Evolutionary conservation across 1,284 basidiomycete genomes (phyloP).

Genomic region (Nidula niveotomentosa): DNA sequence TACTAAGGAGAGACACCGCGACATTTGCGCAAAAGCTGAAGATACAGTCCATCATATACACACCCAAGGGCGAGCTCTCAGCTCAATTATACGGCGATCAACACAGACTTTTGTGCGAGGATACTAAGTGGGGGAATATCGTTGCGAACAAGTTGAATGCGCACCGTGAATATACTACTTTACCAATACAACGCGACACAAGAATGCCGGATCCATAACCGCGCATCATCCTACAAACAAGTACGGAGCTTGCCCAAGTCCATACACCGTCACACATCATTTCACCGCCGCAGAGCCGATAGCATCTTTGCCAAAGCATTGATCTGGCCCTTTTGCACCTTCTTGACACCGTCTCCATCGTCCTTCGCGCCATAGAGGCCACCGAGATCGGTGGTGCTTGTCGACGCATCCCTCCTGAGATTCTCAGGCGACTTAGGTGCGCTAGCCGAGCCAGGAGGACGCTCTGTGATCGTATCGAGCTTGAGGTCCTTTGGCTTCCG

Average conservation of each 20-base stretch:
- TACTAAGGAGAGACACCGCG: constrained; percentile 14
- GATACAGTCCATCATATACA: constrained; percentile 14
- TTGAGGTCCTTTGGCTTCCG: constrained; percentile 63
- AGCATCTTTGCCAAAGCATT: constrained; percentile 83
- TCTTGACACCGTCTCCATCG: constrained; percentile 60
- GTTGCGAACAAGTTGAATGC: constrained; percentile 34
- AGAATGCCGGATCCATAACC: constrained; percentile 24
- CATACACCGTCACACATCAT: constrained; percentile 9
- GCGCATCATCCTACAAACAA: constrained; percentile 14
- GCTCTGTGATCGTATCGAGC: constrained; percentile 75
- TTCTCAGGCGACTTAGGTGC: constrained; percentile 37
- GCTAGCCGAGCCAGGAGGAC: constrained; percentile 34
- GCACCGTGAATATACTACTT: constrained; percentile 49
- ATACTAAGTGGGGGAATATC: too few relatives aligned
- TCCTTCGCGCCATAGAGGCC: constrained; percentile 33
- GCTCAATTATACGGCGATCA: constrained; percentile 15
- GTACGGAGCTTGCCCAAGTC: constrained; percentile 3
- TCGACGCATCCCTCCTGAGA: constrained; percentile 53
- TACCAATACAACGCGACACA: constrained; percentile 47
- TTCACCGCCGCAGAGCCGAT: constrained; percentile 68
- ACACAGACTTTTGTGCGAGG: too few relatives aligned
- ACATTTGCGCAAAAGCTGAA: constrained; percentile 4
- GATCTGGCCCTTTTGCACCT: constrained; percentile 84
- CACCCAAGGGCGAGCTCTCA: constrained; percentile 4
- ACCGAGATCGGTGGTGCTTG: constrained; percentile 67